Conservation (phyloP, 1,284 basidiomycete genomes). For the Mycena citricolor region DNA sequence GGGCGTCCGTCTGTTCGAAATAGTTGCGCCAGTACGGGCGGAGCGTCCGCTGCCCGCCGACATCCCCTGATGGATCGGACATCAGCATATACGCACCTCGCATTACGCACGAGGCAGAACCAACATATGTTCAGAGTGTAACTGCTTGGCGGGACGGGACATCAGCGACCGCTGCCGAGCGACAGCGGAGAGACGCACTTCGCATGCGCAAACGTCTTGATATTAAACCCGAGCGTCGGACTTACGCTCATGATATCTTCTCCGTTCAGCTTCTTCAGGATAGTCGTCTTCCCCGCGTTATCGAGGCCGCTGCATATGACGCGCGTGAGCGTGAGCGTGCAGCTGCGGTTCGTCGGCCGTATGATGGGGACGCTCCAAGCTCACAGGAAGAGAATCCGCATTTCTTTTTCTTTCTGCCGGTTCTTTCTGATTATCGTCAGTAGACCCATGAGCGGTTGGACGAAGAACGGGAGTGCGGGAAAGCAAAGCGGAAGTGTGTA, state of each 20-base stretch:
- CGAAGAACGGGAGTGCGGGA: not conserved
- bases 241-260: slow-evolving; percentile 88
- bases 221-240: slow-evolving; percentile 98
- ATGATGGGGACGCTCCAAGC: slow-evolving; percentile 28
- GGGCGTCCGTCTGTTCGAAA: slow-evolving; percentile 97
- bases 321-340: slow-evolving; percentile 21
- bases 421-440: slow-evolving; percentile 98
- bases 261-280: slow-evolving; percentile 90
- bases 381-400: slow-evolving; percentile 94
- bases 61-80: slow-evolving; percentile 74
- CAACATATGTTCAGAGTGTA: slow-evolving; percentile 93
- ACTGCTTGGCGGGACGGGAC: slow-evolving; percentile 39
- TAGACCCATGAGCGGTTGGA: slow-evolving; percentile 66
- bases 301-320: slow-evolving; percentile 86
- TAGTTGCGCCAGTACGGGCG: slow-evolving; percentile 99
- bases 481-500: not conserved
- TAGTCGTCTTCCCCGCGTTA: slow-evolving; percentile 99
- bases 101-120: slow-evolving; percentile 37
- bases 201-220: slow-evolving; percentile 91
- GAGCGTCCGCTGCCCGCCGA: slow-evolving; percentile 94
- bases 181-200: slow-evolving; percentile 58
- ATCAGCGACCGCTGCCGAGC: slow-evolving; percentile 25
- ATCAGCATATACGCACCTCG: slow-evolving; percentile 24
- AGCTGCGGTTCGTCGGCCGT: slow-evolving; percentile 15
- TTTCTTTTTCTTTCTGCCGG: slow-evolving; percentile 91